phyloP scores from a whole-genome alignment of 805 yeast genomes.

The Teunomyces aglyptinius region DNA sequence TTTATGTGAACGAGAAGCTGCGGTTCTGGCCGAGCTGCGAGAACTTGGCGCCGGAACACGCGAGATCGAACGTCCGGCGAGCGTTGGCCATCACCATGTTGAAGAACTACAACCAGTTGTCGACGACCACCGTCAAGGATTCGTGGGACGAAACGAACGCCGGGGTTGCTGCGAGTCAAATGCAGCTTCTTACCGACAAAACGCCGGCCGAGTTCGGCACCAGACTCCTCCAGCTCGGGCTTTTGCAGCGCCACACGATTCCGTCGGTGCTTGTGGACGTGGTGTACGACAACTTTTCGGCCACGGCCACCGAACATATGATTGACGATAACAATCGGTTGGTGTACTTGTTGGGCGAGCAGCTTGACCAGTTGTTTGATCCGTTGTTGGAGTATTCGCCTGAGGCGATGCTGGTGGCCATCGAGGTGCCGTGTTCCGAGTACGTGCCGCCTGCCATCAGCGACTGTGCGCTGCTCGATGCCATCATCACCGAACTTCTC shows the following conservation, averaged over 20 bases:
- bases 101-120: slow-evolving; percentile 60
- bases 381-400: slow-evolving; percentile 91
- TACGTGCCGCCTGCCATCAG: slow-evolving; percentile 7
- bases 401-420: slow-evolving; percentile 72
- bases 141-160: slow-evolving; percentile 77
- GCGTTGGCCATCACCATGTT: slow-evolving; percentile 75
- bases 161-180: slow-evolving; percentile 69
- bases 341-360: slow-evolving; percentile 78
- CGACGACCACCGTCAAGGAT: neutral
- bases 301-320: slow-evolving; percentile 28
- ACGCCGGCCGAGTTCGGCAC: slow-evolving; percentile 60
- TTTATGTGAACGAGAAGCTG: slow-evolving; percentile 59
- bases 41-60: slow-evolving; percentile 52
- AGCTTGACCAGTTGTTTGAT: slow-evolving; percentile 83
- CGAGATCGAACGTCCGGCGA: slow-evolving; percentile 59
- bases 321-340: slow-evolving; percentile 71
- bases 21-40: slow-evolving; percentile 77
- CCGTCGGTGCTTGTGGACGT: slow-evolving; percentile 67
- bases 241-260: slow-evolving; percentile 49
- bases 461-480: slow-evolving; percentile 25
- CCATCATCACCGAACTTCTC: slow-evolving; percentile 65
- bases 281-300: slow-evolving; percentile 55
- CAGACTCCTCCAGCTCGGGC: slow-evolving; percentile 54
- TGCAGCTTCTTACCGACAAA: slow-evolving; percentile 52
- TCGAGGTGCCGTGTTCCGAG: slow-evolving; percentile 53